phyloP scores from a whole-genome alignment of 1,139 yeast species.

The Saccharomyces hybrid region DNA sequence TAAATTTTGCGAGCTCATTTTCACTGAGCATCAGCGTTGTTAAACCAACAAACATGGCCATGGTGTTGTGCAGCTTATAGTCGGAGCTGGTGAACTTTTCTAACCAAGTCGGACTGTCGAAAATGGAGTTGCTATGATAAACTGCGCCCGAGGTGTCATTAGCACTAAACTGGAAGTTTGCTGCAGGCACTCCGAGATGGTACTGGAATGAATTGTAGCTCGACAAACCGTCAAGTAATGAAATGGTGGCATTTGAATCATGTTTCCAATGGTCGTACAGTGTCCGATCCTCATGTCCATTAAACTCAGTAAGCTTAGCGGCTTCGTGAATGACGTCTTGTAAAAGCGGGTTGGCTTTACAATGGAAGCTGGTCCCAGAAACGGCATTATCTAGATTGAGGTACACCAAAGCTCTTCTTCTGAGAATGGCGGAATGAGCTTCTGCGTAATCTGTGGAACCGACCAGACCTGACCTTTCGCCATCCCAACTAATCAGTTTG shows the following conservation, averaged over 20 bases:
- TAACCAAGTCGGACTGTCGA: conserved; percentile 54
- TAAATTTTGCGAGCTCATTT: conserved; percentile 39
- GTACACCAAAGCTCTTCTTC: conserved; percentile 36
- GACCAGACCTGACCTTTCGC: conserved; percentile 38
- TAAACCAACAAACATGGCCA: conserved; percentile 55
- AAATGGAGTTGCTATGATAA: conserved; percentile 52
- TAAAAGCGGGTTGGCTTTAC: conserved; percentile 39
- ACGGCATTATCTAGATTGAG: conserved; percentile 42
- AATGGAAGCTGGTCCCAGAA: conserved; percentile 36
- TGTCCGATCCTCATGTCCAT: conserved; percentile 26
- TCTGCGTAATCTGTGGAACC: conserved; percentile 48
- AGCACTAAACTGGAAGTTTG: conserved; percentile 36
- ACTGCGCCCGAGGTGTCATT: conserved; percentile 33
- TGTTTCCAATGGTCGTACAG: conserved; percentile 34
- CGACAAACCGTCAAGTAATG: conserved; percentile 33
- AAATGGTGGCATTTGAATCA: conserved; percentile 26
- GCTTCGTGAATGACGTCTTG: conserved; percentile 31
- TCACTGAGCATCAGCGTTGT: conserved; percentile 48
- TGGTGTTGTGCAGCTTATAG: conserved; percentile 45
- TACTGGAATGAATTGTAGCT: conserved; percentile 43
- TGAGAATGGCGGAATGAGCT: conserved; percentile 30
- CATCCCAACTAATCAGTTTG: conserved; percentile 47
- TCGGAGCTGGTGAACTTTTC: conserved; percentile 48
- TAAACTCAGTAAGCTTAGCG: conserved; percentile 34
- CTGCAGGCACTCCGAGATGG: conserved; percentile 45